A percentile compares a stretch with the other conserved stretches of the same genome.
These are phyloP conservation scores for Clavispora fructus DNA, from an alignment of 805 yeast species.

Conservation along the genomic window DNA sequence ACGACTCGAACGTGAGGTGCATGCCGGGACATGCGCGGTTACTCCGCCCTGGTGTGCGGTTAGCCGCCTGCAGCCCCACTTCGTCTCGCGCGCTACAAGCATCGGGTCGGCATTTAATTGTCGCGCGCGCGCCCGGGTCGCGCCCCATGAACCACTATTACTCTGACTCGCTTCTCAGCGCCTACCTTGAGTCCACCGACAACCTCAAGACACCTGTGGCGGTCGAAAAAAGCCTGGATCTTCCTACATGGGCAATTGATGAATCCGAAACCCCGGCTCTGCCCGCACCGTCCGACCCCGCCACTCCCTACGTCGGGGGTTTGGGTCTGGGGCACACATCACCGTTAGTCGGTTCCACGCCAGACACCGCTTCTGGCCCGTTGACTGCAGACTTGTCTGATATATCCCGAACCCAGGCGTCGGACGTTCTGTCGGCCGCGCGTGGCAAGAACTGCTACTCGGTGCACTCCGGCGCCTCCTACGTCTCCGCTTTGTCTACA, in stretches of 20 bases:
- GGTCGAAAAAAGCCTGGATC: background rate
- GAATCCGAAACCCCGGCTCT: background rate
- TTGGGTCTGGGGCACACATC: no score
- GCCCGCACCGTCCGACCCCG: no score
- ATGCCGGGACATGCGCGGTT: background rate
- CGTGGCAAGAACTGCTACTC: background rate
- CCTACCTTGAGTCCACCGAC: conserved; percentile 6
- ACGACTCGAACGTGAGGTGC: no score
- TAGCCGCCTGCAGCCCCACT: background rate
- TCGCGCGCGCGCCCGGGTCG: background rate
- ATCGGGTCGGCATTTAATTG: background rate
- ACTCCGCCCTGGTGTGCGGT: background rate
- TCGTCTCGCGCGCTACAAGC: background rate
- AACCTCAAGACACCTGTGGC: background rate
- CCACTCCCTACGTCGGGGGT: no score
- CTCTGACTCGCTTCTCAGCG: conserved; percentile 7
- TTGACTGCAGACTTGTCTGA: no score
- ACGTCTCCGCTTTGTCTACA: background rate
- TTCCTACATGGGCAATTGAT: background rate
- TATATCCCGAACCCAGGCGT: background rate
- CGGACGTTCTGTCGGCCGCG: background rate
- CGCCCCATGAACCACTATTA: background rate
- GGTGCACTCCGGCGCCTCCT: background rate
- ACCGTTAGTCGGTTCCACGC: no score
- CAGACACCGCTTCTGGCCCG: no score